Percentiles rank a stretch among this genome's conserved stretches.
Evolutionary conservation across 768 basidiomycete genomes (phyloP).

Genomic region (Strobilomyces dryophilus): DNA sequence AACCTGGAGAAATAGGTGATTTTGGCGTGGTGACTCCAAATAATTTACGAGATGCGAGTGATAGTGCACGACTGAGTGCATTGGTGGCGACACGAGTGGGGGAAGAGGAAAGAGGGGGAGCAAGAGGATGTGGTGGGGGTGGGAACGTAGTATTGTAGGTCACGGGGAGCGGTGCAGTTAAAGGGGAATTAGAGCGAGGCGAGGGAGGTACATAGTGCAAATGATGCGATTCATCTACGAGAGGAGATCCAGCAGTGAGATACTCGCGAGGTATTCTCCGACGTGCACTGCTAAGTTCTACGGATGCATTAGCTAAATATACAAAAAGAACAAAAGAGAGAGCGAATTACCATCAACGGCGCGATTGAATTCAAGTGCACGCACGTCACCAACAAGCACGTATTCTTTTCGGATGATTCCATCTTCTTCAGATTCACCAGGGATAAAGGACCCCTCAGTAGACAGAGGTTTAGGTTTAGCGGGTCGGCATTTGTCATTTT

Average conservation of each 20-base stretch:
- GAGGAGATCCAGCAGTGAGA: constrained; percentile 45
- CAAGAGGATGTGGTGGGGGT: constrained; percentile 49
- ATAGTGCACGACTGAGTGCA: constrained; percentile 76
- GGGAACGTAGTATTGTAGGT: constrained; percentile 56
- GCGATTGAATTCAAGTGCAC: constrained; percentile 88
- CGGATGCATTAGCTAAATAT: constrained; percentile 8
- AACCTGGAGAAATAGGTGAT: constrained; percentile 34
- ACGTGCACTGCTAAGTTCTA: constrained; percentile 64
- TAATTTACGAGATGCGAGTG: constrained; percentile 74
- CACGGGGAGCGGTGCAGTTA: constrained; percentile 20
- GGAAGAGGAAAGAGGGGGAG: constrained; percentile 60
- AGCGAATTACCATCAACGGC: constrained; percentile 76
- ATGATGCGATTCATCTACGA: constrained; percentile 40
- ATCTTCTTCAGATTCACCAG: constrained; percentile 83
- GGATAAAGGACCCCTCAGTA: constrained; percentile 65
- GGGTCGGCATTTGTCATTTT: constrained; percentile 13
- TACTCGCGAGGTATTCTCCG: constrained; percentile 58
- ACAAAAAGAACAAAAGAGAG: neutral
- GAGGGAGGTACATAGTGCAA: constrained; percentile 33
- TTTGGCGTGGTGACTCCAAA: constrained; percentile 53
- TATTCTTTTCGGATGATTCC: constrained; percentile 82
- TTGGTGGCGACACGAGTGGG: constrained; percentile 67
- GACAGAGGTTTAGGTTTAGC: constrained; percentile 30
- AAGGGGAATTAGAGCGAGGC: constrained; percentile 21
- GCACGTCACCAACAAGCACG: constrained; percentile 86